Evolutionary conservation across 768 basidiomycete genomes (phyloP).

Genomic region (Galerina sulciceps): DNA sequence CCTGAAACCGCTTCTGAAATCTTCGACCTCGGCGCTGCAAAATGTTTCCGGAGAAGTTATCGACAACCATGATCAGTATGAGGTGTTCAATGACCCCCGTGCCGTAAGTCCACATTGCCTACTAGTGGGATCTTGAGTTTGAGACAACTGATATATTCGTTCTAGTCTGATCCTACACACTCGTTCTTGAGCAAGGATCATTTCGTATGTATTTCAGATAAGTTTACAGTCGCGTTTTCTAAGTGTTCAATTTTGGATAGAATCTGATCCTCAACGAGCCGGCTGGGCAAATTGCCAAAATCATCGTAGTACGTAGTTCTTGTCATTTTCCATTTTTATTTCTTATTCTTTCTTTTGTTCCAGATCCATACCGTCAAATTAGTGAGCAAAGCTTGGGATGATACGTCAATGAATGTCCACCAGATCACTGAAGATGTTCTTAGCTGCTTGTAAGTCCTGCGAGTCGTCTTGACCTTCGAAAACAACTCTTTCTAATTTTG

Average conservation of each 20-base stretch:
- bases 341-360: neutral
- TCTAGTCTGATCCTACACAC: conserved; percentile 83
- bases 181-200: conserved; percentile 91
- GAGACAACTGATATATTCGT: neutral
- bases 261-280: conserved; percentile 84
- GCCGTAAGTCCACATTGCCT: conserved; percentile 52
- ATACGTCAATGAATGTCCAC: conserved; percentile 60
- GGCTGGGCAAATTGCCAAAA: conserved; percentile 73
- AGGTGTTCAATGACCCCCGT: conserved; percentile 84
- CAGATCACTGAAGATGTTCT: conserved; percentile 64
- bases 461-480: neutral
- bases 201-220: conserved; percentile 56
- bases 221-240: neutral
- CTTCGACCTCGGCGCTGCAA: conserved; percentile 65
- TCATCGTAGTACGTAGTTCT: conserved; percentile 59
- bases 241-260: conserved; percentile 34
- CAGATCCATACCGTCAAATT: conserved; percentile 67
- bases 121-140: neutral
- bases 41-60: conserved; percentile 78
- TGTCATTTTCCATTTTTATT: neutral
- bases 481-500: neutral
- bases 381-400: conserved; percentile 86
- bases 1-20: conserved; percentile 77
- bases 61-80: conserved; percentile 80
- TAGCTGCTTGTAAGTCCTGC: conserved; percentile 63